Evolutionary conservation across 176 grass and related monocot genomes (phyloP).

Genomic region (Avena insularis): DNA sequence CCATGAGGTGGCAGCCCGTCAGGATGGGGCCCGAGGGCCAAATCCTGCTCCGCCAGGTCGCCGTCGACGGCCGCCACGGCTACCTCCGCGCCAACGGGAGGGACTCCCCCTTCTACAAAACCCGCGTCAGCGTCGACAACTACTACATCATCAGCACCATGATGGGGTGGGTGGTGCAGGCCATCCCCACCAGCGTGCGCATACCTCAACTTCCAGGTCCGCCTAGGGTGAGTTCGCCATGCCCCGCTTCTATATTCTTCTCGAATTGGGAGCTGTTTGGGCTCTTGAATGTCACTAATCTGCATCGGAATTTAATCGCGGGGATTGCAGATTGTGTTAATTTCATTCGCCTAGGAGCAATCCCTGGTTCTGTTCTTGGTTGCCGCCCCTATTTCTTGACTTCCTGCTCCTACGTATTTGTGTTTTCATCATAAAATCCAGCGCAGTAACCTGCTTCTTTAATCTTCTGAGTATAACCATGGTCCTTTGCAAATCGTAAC

Average conservation of each 20-base stretch:
- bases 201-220: background rate
- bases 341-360: background rate
- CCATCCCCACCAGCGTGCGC: background rate
- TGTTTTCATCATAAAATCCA: background rate
- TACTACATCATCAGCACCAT: background rate
- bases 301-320: background rate
- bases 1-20: conserved; percentile 4
- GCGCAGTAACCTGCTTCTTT: no score
- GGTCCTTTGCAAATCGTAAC: background rate
- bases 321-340: background rate
- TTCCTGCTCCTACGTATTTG: background rate
- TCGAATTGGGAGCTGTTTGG: background rate
- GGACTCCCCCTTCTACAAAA: no score
- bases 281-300: background rate
- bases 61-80: no score
- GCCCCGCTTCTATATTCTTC: background rate
- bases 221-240: background rate
- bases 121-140: background rate
- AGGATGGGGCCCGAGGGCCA: background rate
- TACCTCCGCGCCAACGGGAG: no score
- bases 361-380: background rate
- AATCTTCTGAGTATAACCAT: background rate
- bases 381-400: background rate
- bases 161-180: conserved; percentile 15
- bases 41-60: no score